Evolutionary conservation across 768 basidiomycete genomes (phyloP), one percentile per base, ranked within the genome.

Genomic region (Rhodotorula kratochvilovae): DNA sequence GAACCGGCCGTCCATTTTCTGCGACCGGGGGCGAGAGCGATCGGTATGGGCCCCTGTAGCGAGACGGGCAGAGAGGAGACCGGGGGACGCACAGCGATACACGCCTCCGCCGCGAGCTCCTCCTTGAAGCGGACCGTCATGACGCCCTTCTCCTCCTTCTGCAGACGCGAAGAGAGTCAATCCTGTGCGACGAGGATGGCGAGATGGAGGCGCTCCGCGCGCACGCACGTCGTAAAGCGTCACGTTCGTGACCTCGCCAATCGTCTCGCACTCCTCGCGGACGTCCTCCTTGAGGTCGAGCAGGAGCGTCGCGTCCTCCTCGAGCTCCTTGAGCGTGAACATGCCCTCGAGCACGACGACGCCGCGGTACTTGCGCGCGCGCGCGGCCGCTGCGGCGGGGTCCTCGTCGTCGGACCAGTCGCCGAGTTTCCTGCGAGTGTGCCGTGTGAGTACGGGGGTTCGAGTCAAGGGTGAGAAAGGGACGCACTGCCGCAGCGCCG

Each of bases 101-200:
- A 99, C 8, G 92, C 95, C 80, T 94, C 89, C 10, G 96, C 96
- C 68, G 91, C 87, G n/a, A 95, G 76, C 23, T 90, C 85, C 77
- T 97, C 94, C 67, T 87, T 87, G 83, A 97, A 99, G 76, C 97
- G 96, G 72, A 98, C 88, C 0, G 93, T 94, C 87, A 98, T 97
- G 72, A 98, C 81, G 7, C 96, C 95, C 48, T 95, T 92, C 45
- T 87, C 81, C 80, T 99, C 96, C 84, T 89, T 87, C 93, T 99
- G 81, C 53, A n/a, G 17, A 16, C 29, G 6, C 51, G n/a, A n/a
- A 23, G 11, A 5, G 25, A 53, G n/a, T n/a, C 16, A 19, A 48
- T n/a, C n/a, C n/a, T n/a, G n/a, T n/a, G n/a, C n/a, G n/a, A n/a
- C n/a, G n/a, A n/a, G n/a, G n/a, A n/a, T n/a, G n/a, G n/a, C n/a